These are phyloP conservation scores for Beauveria bassiana DNA, from an alignment of 2,329 filamentous ascomycete species.

Conservation along the genomic window DNA sequence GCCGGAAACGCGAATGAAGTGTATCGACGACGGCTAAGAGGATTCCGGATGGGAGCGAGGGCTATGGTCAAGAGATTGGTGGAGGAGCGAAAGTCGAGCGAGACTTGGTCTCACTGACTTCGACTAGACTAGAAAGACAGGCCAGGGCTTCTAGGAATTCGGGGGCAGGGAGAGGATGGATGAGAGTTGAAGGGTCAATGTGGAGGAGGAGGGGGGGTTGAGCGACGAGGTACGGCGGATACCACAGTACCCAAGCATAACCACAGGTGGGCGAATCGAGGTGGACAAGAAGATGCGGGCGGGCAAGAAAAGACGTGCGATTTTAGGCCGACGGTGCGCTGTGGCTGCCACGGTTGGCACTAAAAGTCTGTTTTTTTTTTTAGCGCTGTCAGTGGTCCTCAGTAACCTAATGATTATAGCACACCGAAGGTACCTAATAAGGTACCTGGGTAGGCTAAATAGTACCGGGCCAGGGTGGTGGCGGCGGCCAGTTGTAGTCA, in stretches of 20 bases:
- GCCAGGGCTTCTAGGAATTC: background rate
- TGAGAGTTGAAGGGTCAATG: too few relatives aligned
- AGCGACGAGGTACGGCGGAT: too few relatives aligned
- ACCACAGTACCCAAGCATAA: too few relatives aligned
- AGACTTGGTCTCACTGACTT: conserved; percentile 7
- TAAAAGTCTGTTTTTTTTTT: background rate
- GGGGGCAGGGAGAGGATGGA: background rate
- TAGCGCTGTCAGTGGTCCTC: background rate
- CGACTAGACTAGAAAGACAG: background rate
- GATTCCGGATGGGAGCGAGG: background rate
- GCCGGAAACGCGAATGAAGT: background rate
- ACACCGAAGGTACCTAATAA: background rate
- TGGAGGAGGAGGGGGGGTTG: background rate
- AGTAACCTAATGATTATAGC: background rate
- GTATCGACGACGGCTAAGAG: background rate
- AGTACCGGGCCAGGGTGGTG: background rate
- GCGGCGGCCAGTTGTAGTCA: background rate
- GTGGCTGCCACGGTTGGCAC: too few relatives aligned
- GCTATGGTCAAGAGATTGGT: background rate
- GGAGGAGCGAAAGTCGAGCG: conserved; percentile 3
- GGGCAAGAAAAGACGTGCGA: too few relatives aligned
- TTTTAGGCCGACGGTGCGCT: too few relatives aligned
- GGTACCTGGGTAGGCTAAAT: too few relatives aligned
- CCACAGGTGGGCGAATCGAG: too few relatives aligned
- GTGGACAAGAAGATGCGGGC: too few relatives aligned